Percentiles rank a stretch among this genome's conserved stretches.
Evolutionary conservation across 2,329 filamentous ascomycete species (phyloP).

Genomic region (Aureobasidium sp.): DNA sequence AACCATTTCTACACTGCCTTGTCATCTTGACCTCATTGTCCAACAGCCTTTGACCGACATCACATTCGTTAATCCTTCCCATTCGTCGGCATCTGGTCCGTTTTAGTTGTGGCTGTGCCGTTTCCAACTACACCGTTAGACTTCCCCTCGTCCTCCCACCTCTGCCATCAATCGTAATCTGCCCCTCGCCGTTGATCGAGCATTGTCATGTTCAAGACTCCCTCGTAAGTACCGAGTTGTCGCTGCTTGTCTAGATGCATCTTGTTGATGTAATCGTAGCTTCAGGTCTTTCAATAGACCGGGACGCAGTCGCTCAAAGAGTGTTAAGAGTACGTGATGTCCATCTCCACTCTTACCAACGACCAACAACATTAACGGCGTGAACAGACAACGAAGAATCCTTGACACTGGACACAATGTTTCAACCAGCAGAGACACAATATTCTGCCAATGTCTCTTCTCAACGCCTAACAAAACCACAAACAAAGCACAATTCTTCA

Average conservation of each 20-base stretch:
- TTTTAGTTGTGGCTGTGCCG: slow-evolving; percentile 13
- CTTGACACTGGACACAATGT: slow-evolving; percentile 2
- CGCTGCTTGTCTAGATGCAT: not conserved
- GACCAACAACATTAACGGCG: not conserved
- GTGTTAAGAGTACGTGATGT: not conserved
- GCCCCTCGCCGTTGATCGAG: slow-evolving; percentile 7
- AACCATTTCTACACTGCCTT: slow-evolving; percentile 4
- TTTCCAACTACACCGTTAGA: slow-evolving; percentile 2
- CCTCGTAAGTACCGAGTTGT: slow-evolving; percentile 8
- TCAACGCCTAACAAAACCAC: slow-evolving; percentile 11
- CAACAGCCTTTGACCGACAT: slow-evolving; percentile 1
- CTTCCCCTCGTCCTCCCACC: not conserved
- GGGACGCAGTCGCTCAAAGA: not conserved
- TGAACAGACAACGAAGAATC: slow-evolving; percentile 8
- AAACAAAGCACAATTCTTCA: slow-evolving; percentile 9
- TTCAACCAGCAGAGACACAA: not conserved
- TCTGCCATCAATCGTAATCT: slow-evolving; percentile 12
- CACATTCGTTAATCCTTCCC: slow-evolving; percentile 1
- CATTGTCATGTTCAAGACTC: slow-evolving; percentile 13
- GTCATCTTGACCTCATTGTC: slow-evolving; percentile 1
- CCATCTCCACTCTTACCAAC: not conserved
- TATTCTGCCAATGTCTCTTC: not conserved
- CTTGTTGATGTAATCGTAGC: not conserved
- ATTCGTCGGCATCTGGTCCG: slow-evolving; percentile 5
- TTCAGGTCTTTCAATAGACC: slow-evolving; percentile 13